Conservation (phyloP, 306 rosid species). For the Vigna nakashimae region DNA sequence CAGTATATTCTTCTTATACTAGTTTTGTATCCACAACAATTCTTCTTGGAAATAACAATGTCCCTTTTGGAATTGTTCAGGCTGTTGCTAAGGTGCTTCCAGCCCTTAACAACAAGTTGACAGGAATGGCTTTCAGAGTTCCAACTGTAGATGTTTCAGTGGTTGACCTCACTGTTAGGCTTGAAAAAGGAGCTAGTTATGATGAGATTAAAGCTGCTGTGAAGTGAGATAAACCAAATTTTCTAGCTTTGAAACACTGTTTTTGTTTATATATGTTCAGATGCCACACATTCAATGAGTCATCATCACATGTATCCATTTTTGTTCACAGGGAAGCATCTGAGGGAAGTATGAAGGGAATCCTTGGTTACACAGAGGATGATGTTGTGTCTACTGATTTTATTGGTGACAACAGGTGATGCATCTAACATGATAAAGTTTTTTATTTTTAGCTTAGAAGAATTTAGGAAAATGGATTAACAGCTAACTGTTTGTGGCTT, state of each 20-base stretch:
- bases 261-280: too few relatives aligned
- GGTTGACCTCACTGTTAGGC: conserved; percentile 91
- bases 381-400: conserved; percentile 88
- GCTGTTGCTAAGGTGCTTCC: conserved; percentile 97
- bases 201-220: conserved; percentile 81
- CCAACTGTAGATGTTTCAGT: conserved; percentile 96
- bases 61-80: conserved; percentile 46
- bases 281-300: too few relatives aligned
- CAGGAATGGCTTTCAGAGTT: conserved; percentile 95
- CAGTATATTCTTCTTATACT: neutral
- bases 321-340: conserved; percentile 67
- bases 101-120: conserved; percentile 79
- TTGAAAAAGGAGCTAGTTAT: conserved; percentile 74
- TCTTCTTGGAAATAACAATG: neutral
- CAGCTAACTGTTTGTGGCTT: neutral
- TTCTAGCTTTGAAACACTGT: too few relatives aligned
- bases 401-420: conserved; percentile 81
- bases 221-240: conserved; percentile 57
- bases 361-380: conserved; percentile 81
- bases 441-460: neutral
- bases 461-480: neutral
- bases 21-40: neutral
- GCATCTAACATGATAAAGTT: neutral
- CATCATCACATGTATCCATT: neutral
- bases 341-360: conserved; percentile 75